phyloP scores from a whole-genome alignment of 2,329 filamentous ascomycete genomes.

The Fusarium drepaniforme region DNA sequence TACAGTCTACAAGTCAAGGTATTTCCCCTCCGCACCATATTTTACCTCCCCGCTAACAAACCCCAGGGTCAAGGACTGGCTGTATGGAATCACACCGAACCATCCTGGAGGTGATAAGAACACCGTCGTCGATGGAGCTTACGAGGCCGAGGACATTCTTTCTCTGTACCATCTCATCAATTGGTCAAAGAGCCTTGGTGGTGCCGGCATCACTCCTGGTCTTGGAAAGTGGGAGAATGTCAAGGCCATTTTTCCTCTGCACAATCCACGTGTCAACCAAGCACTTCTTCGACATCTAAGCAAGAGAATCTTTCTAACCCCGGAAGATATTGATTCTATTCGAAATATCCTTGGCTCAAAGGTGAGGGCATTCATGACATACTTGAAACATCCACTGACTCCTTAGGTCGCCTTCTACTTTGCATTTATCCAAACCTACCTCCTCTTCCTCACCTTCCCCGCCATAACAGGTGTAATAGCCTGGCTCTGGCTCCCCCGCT shows the following conservation, averaged over 20 bases:
- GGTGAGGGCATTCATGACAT: conserved; percentile 27
- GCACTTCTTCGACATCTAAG: conserved; percentile 69
- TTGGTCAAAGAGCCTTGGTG: conserved; percentile 68
- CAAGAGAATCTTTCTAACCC: conserved; percentile 62
- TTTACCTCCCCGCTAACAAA: background rate
- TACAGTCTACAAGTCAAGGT: conserved; percentile 77
- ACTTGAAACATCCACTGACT: rapidly evolving
- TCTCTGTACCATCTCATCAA: conserved; percentile 77
- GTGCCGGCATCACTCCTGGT: conserved; percentile 71
- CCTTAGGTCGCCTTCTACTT: conserved; percentile 80
- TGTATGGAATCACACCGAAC: conserved; percentile 75
- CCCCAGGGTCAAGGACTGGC: conserved; percentile 78
- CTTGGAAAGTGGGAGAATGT: conserved; percentile 71
- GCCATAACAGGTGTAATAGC: conserved; percentile 75
- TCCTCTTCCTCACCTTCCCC: conserved; percentile 77
- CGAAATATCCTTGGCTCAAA: conserved; percentile 73
- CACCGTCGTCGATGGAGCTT: conserved; percentile 63
- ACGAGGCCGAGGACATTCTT: conserved; percentile 76
- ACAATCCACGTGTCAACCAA: conserved; percentile 69
- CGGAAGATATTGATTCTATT: conserved; percentile 68
- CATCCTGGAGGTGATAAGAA: conserved; percentile 68
- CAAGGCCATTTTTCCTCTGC: conserved; percentile 71
- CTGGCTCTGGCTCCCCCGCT: conserved; percentile 77
- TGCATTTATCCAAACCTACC: conserved; percentile 84
- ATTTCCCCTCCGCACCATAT: background rate